Conservation (phyloP, 441 rosid species). For the Gossypium lobatum region DNA sequence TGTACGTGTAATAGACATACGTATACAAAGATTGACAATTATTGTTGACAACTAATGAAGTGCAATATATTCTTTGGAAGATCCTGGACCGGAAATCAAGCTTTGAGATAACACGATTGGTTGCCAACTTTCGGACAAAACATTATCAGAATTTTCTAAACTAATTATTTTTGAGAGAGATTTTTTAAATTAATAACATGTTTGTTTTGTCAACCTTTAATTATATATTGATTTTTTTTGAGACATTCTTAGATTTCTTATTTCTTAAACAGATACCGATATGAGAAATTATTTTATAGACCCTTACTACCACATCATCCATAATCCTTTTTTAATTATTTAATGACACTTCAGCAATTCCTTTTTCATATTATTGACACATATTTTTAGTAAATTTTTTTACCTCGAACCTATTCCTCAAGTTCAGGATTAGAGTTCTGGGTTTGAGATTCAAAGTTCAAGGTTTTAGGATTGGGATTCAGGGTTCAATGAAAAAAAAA, state of each 20-base stretch:
- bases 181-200: neutral
- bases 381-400: no score
- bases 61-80: neutral
- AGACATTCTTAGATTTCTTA: neutral
- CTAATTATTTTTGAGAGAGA: no score
- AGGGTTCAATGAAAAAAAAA: no score
- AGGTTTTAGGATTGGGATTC: no score
- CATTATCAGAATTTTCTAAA: neutral
- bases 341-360: no score
- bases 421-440: no score
- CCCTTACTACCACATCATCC: no score
- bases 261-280: neutral
- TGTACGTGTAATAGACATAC: neutral
- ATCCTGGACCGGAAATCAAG: constrained; percentile 2
- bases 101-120: neutral
- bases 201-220: neutral
- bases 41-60: neutral
- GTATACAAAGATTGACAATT: neutral
- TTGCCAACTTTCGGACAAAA: neutral
- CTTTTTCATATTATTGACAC: no score
- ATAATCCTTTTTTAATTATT: no score
- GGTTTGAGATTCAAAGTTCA: rapidly evolving
- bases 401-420: no score
- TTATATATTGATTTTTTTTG: neutral
- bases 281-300: no score